phyloP scores from a whole-genome alignment of 139 green algal species.

The Volvox reticuliferus region DNA sequence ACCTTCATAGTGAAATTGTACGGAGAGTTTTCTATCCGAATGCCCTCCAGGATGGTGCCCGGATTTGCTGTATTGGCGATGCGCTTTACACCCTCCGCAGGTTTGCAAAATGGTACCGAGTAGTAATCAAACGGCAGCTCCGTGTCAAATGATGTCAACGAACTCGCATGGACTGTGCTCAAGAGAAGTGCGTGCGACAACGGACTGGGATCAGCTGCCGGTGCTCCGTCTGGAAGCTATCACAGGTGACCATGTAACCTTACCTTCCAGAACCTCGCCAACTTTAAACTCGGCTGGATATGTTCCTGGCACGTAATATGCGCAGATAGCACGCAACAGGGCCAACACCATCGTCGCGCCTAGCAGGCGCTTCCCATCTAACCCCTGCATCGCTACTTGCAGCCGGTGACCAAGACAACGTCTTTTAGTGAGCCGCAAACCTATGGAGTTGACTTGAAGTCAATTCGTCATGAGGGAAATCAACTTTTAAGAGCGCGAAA shows the following conservation, averaged over 20 bases:
- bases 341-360: background rate
- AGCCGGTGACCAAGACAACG: background rate
- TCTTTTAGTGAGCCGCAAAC: no score
- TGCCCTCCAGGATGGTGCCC: constrained; percentile 92
- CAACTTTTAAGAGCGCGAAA: no score
- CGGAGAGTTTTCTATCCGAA: constrained; percentile 90
- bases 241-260: background rate
- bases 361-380: background rate
- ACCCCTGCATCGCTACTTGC: background rate
- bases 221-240: background rate
- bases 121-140: constrained; percentile 97
- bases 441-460: no score
- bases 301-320: constrained; percentile 85
- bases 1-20: constrained; percentile 95
- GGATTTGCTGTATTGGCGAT: constrained; percentile 86
- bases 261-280: constrained; percentile 72
- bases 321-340: constrained; percentile 18
- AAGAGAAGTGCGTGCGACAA: background rate
- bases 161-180: constrained; percentile 83
- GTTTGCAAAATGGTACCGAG: constrained; percentile 94
- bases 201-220: background rate
- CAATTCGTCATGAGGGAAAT: no score
- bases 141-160: constrained; percentile 90
- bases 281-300: constrained; percentile 84
- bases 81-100: constrained; percentile 81